Evolutionary conservation across 441 rosid genomes (phyloP), one percentile per base, ranked within the genome.

Genomic region (Croton laevigatus): DNA sequence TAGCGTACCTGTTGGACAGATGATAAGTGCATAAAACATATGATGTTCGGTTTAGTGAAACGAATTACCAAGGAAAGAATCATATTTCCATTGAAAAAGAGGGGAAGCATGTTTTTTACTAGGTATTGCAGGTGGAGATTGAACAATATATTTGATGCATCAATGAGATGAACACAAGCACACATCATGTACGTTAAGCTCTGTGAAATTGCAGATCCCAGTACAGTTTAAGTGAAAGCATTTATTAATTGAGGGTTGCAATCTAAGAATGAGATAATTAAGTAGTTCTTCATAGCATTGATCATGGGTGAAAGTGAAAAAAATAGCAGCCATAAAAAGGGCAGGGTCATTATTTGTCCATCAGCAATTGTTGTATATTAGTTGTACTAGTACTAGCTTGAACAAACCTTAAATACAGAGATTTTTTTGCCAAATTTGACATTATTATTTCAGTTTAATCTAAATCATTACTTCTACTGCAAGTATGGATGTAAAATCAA

Each of bases 1-100:
- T 77, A 5, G 78, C 79, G 72, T 91, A 94, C 70, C 94, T 93
- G 76, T 78, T 55, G 40, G 51, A 72, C 53, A 66, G 42, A 72
- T 57, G 55, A 78, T 52, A 68, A 76, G 6, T 37, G 20, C 45
- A 63, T 68, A 27, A 74, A 34, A 70, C 32, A 20, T 71, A 34
- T 11, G 64, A 48, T 27, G 40, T 57, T 69, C 57, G 16, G 34
- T 23, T 70, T 44, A 14, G 36, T 40, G 63, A 72, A 2, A 1
- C 5, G 16, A 65, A 58, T 27, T 49, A 16, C 11, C 44, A 52
- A 54, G 57, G 5, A 13, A 69, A 69, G 17, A 46, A 69, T 27
- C 45, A n/a, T 9, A 40, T 4, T 57, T 46, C 58, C 13, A 12
- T 3, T 2, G 6, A 69, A 20, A 66, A 3, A 22, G 66, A 53